These are phyloP conservation scores for Umbelopsis sp. DNA, from an alignment of 192 early-diverging fungal species.

Conservation along the genomic window DNA sequence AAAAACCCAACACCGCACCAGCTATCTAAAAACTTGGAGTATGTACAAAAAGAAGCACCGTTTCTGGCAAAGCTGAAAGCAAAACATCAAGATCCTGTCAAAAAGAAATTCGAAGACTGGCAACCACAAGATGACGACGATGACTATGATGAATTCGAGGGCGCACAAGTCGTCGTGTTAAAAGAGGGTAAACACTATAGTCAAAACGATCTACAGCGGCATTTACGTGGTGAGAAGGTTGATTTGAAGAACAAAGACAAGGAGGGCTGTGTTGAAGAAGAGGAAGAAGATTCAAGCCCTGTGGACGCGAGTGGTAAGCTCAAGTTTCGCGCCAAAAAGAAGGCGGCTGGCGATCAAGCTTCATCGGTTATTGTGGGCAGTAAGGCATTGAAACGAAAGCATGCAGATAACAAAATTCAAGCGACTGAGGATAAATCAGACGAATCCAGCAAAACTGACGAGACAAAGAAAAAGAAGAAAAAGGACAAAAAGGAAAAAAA, in stretches of 20 bases:
- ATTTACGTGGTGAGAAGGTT: constrained; percentile 8
- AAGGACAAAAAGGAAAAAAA: constrained; percentile 29
- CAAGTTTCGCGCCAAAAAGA: constrained; percentile 29
- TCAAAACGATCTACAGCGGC: constrained; percentile 1
- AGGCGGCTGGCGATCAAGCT: neutral
- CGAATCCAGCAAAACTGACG: neutral
- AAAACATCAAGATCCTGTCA: constrained; percentile 11
- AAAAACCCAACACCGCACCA: constrained; percentile 39
- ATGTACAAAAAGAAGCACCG: constrained; percentile 42
- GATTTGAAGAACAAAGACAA: constrained; percentile 12
- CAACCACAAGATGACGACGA: constrained; percentile 38
- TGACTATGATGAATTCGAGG: constrained; percentile 39
- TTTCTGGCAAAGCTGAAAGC: constrained; percentile 35
- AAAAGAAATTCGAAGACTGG: constrained; percentile 34
- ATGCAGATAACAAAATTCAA: constrained; percentile 17
- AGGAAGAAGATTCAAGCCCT: constrained; percentile 11
- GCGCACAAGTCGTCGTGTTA: constrained; percentile 40
- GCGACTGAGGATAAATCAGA: neutral
- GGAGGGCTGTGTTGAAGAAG: constrained; percentile 6
- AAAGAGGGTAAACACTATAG: constrained; percentile 22
- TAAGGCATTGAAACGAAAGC: constrained; percentile 13
- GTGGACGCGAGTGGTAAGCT: constrained; percentile 36
- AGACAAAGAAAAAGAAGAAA: constrained; percentile 28
- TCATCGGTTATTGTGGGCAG: constrained; percentile 1
- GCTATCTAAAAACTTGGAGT: constrained; percentile 31